Evolutionary conservation across 1,284 basidiomycete genomes (phyloP).

Genomic region (Athelia psychrophila): DNA sequence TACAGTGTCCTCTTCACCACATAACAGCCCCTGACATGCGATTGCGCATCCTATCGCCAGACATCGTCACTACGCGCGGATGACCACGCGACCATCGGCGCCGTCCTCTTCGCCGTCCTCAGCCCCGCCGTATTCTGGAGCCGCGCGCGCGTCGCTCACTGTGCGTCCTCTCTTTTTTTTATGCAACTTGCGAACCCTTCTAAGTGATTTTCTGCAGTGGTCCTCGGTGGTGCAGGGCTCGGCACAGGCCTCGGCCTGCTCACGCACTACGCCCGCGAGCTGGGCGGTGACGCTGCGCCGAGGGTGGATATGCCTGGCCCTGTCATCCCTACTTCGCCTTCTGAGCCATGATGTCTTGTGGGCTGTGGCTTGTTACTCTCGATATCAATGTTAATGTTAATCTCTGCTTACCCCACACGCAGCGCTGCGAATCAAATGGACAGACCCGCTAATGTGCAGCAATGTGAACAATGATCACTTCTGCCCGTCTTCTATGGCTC

Average conservation of each 20-base stretch:
- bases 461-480: too few relatives aligned
- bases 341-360: too few relatives aligned
- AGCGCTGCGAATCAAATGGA: too few relatives aligned
- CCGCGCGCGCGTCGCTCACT: slow-evolving; percentile 48
- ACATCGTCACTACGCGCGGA: slow-evolving; percentile 53
- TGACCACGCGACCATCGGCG: slow-evolving; percentile 71
- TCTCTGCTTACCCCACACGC: too few relatives aligned
- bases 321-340: neutral
- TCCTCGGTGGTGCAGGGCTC: slow-evolving; percentile 21
- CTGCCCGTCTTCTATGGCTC: slow-evolving; percentile 62
- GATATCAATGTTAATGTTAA: too few relatives aligned
- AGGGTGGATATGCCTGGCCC: slow-evolving; percentile 30
- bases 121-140: slow-evolving; percentile 70
- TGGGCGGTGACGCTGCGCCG: slow-evolving; percentile 49
- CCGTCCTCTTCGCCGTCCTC: slow-evolving; percentile 55
- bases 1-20: slow-evolving; percentile 7
- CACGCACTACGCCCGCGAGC: slow-evolving; percentile 46
- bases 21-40: slow-evolving; percentile 1
- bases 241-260: slow-evolving; percentile 60
- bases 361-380: too few relatives aligned
- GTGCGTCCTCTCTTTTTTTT: too few relatives aligned
- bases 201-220: slow-evolving; percentile 1
- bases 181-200: too few relatives aligned
- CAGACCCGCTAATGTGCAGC: too few relatives aligned
- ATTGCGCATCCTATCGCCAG: slow-evolving; percentile 29